phyloP scores from a whole-genome alignment of 345 rosid species.

The Camelina sativa region DNA sequence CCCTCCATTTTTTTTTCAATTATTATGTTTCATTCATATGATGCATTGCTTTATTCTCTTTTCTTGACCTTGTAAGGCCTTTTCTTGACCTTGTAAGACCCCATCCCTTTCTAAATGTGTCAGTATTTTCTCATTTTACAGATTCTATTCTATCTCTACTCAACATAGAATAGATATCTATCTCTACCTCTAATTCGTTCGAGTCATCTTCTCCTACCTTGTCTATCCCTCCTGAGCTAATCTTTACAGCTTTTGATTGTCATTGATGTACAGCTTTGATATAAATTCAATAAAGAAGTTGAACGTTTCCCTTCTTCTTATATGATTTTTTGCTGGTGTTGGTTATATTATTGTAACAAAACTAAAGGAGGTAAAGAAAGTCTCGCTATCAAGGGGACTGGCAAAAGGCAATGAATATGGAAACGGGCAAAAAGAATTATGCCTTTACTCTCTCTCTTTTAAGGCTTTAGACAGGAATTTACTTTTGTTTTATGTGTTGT shows the following conservation, averaged over 20 bases:
- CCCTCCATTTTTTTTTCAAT: neutral
- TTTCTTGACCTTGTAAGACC: conserved; percentile 99
- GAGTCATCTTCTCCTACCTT: conserved; percentile 77
- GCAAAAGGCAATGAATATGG: conserved; percentile 44
- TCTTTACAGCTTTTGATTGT: conserved; percentile 6
- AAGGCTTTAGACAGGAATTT: conserved; percentile 41
- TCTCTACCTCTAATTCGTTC: conserved; percentile 38
- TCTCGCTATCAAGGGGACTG: conserved; percentile 40
- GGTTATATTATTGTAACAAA: conserved; percentile 28
- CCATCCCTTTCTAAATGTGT: neutral
- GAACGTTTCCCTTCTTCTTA: neutral
- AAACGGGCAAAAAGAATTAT: conserved; percentile 50
- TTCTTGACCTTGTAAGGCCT: conserved; percentile 99
- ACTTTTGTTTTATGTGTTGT: conserved; percentile 48
- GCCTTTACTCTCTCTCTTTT: conserved; percentile 40
- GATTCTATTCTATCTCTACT: conserved; percentile 24
- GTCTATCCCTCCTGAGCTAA: conserved; percentile 99
- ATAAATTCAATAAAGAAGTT: conserved; percentile 19
- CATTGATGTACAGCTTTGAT: conserved; percentile 24
- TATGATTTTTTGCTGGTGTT: conserved; percentile 5
- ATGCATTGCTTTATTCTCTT: neutral
- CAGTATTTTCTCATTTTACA: neutral
- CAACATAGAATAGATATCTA: conserved; percentile 29
- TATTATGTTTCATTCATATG: neutral
- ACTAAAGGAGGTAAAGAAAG: conserved; percentile 17